Base-by-base conservation (phyloP, 129 eudicot genomes). In the Chrysanthemum makinoi region DNA sequence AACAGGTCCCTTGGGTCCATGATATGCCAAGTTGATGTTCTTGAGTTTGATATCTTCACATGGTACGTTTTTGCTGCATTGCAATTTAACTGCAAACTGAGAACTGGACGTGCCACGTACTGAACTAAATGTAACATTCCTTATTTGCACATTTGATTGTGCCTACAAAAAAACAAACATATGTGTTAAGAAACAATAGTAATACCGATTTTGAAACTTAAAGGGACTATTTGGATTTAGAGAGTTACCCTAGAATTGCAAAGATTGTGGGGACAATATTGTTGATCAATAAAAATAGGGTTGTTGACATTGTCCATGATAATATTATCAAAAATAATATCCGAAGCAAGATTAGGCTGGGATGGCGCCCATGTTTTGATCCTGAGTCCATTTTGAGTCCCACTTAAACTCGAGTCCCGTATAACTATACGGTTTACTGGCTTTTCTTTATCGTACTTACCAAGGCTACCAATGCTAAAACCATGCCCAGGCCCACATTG, bases 401-500 rank as follows among this genome's bases (percentile, higher is more conserved):
- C 83, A 14, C 7, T 56, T n/a, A 91, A 75, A 1, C 74, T 85
- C 49, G 80, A 75, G 47, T 84, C 78, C 17, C 26, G 73, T 9
- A 91, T 84, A 6, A 14, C 43, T 19, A 90, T 76, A n/a, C 85
- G 80, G 0, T 35, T 9, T 18, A 90, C 97, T n/a, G 19, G n/a
- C 68, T 72, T 74, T 49, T 73, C 55, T 0, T 11, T 26, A 15
- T 8, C 26, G 48, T 66, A 54, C 59, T 64, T 68, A 3, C 97
- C 97, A 10, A 91, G 84, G 82, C 97, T 91, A 43, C 97, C 97
- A 2, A 91, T 76, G 77, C 97, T 91, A 57, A 91, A 83, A 2
- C 97, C 97, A 47, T 91, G 97, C 2, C 97, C 97, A 0, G 97
- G 97, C 19, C 97, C 97, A 66, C 97, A 91, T 1, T 64, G n/a